Conservation (phyloP, 352 stramenopile genomes). For the Phytophthora melonis region DNA sequence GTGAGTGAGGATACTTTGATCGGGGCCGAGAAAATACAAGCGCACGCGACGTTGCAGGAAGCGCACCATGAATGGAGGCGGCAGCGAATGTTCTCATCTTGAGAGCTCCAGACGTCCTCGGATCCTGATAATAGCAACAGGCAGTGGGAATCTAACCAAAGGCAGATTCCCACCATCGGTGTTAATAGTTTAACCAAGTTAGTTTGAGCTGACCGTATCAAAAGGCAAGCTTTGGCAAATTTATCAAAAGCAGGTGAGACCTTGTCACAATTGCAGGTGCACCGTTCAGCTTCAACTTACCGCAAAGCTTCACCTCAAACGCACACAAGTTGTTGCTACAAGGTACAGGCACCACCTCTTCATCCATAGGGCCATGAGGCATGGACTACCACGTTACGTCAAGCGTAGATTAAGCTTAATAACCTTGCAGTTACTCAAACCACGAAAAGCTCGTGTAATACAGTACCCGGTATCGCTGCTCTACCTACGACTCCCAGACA, state of each 20-base stretch:
- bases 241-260: background rate
- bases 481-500: too few relatives aligned
- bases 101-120: background rate
- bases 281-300: background rate
- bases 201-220: background rate
- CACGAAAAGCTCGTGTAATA: too few relatives aligned
- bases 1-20: constrained; percentile 27
- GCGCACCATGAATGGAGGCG: constrained; percentile 7
- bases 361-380: too few relatives aligned
- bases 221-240: background rate
- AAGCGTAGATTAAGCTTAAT: too few relatives aligned
- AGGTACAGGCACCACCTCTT: background rate
- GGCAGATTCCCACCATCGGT: background rate
- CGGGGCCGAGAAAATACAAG: background rate
- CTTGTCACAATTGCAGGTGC: background rate
- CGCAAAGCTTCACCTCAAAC: background rate
- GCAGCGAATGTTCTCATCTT: constrained; percentile 6
- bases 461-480: too few relatives aligned
- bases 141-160: background rate
- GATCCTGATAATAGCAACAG: background rate
- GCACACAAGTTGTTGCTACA: too few relatives aligned
- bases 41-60: constrained; percentile 8
- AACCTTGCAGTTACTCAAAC: too few relatives aligned
- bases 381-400: too few relatives aligned
- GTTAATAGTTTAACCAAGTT: background rate